Conservation (phyloP, 371 early-diverging fungal genomes). For the Syncephalastrum sp. region DNA sequence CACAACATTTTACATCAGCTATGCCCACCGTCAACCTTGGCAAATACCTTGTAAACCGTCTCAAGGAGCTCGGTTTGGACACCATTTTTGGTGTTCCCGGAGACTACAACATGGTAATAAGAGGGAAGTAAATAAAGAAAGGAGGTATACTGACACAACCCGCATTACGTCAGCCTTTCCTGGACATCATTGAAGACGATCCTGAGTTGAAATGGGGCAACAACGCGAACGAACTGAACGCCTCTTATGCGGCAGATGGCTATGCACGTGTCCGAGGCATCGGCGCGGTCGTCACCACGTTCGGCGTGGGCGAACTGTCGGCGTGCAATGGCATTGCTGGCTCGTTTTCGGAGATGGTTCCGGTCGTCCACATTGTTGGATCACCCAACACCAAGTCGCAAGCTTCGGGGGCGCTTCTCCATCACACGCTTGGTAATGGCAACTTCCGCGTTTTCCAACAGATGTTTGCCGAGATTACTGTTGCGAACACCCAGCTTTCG, state of each 20-base stretch:
- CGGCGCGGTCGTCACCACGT: constrained; percentile 49
- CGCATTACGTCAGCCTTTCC: constrained; percentile 16
- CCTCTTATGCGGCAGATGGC: constrained; percentile 56
- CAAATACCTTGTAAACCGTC: constrained; percentile 33
- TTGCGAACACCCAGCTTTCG: constrained; percentile 33
- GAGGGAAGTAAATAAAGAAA: neutral
- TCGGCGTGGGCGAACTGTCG: constrained; percentile 58
- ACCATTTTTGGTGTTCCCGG: constrained; percentile 49
- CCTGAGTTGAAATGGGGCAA: constrained; percentile 36
- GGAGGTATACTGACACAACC: too few relatives aligned
- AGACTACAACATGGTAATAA: constrained; percentile 46
- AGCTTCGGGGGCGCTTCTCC: constrained; percentile 38
- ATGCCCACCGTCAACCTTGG: constrained; percentile 21
- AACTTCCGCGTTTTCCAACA: constrained; percentile 42
- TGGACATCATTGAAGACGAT: constrained; percentile 40
- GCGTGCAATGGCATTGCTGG: constrained; percentile 56
- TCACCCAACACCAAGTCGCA: constrained; percentile 42
- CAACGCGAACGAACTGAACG: constrained; percentile 46
- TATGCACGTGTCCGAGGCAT: constrained; percentile 45
- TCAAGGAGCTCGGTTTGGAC: constrained; percentile 45
- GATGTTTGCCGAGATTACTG: constrained; percentile 39
- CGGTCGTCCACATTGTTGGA: constrained; percentile 58
- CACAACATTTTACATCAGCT: neutral
- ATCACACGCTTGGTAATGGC: constrained; percentile 58
- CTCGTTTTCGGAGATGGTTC: constrained; percentile 54